Percentiles rank a stretch among this genome's conserved stretches.
Evolutionary conservation across 2,329 filamentous ascomycete species (phyloP).

Genomic region (Cordyceps cicadae): DNA sequence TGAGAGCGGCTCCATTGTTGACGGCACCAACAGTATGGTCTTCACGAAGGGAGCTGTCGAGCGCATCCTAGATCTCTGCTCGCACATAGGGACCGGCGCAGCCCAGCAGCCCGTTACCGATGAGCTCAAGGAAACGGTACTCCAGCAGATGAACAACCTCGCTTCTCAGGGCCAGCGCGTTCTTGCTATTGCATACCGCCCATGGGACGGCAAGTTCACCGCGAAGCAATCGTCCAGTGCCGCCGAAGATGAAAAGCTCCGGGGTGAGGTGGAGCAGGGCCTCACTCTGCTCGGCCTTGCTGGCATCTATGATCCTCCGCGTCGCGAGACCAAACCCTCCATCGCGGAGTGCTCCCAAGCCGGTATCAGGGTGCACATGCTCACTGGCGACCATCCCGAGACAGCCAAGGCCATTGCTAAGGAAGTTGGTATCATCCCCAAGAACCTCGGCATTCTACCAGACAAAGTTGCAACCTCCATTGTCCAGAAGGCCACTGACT

Average conservation of each 20-base stretch:
- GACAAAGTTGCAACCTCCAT: constrained; percentile 57
- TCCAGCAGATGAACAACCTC: constrained; percentile 48
- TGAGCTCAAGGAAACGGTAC: constrained; percentile 40
- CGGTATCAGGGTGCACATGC: constrained; percentile 74
- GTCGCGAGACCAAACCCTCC: constrained; percentile 66
- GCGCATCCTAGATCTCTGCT: constrained; percentile 49
- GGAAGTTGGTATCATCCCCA: constrained; percentile 69
- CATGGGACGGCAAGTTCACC: constrained; percentile 43
- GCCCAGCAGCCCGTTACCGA: constrained; percentile 39
- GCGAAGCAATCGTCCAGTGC: constrained; percentile 26
- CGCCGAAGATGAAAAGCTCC: constrained; percentile 38
- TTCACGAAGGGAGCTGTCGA: constrained; percentile 58
- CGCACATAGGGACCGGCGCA: constrained; percentile 35
- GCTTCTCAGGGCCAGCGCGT: constrained; percentile 64
- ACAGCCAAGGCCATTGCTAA: constrained; percentile 71
- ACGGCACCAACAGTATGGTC: constrained; percentile 40
- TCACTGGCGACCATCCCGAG: constrained; percentile 73
- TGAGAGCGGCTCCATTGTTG: constrained; percentile 30
- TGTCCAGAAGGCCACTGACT: constrained; percentile 68
- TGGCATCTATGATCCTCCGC: constrained; percentile 80
- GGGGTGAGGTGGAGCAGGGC: constrained; percentile 55
- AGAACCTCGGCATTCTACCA: constrained; percentile 50
- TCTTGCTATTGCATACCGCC: constrained; percentile 60
- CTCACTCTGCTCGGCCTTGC: constrained; percentile 73
- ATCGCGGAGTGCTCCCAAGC: constrained; percentile 63